Conservation (phyloP, 2,329 filamentous ascomycete species). For the Penicillium sp. region DNA sequence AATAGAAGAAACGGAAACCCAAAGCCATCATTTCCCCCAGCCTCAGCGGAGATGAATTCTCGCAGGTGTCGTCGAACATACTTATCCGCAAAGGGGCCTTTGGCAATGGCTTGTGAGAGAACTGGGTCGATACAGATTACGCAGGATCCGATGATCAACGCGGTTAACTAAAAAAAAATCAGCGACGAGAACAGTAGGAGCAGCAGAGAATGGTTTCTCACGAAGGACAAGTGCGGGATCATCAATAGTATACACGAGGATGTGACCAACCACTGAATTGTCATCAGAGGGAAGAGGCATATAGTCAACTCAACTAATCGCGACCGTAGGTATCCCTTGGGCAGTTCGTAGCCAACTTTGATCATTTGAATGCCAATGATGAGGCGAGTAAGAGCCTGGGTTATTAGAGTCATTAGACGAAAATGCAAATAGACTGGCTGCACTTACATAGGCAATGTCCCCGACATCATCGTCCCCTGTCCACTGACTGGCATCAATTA, state of each 20-base stretch:
- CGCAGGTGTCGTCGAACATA: slow-evolving; percentile 62
- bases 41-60: slow-evolving; percentile 66
- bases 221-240: slow-evolving; percentile 58
- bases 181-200: background rate
- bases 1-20: slow-evolving; percentile 66
- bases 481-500: slow-evolving; percentile 53
- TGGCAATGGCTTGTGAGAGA: slow-evolving; percentile 66
- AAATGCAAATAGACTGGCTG: background rate
- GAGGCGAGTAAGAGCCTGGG: slow-evolving; percentile 57
- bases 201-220: slow-evolving; percentile 11
- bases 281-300: slow-evolving; percentile 64
- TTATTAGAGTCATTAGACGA: slow-evolving; percentile 11
- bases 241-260: slow-evolving; percentile 60
- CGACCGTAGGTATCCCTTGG: slow-evolving; percentile 57
- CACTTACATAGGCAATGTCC: slow-evolving; percentile 47
- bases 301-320: slow-evolving; percentile 60
- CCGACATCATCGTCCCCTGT: slow-evolving; percentile 36
- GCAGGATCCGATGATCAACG: slow-evolving; percentile 63
- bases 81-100: slow-evolving; percentile 66
- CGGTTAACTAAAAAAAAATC: slow-evolving; percentile 47
- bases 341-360: slow-evolving; percentile 66
- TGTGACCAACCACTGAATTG: slow-evolving; percentile 65
- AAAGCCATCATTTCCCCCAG: slow-evolving; percentile 66
- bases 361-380: slow-evolving; percentile 67
- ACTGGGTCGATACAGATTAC: slow-evolving; percentile 67